Conservation (phyloP, 306 rosid species). For the Ormosia semicastrata region DNA sequence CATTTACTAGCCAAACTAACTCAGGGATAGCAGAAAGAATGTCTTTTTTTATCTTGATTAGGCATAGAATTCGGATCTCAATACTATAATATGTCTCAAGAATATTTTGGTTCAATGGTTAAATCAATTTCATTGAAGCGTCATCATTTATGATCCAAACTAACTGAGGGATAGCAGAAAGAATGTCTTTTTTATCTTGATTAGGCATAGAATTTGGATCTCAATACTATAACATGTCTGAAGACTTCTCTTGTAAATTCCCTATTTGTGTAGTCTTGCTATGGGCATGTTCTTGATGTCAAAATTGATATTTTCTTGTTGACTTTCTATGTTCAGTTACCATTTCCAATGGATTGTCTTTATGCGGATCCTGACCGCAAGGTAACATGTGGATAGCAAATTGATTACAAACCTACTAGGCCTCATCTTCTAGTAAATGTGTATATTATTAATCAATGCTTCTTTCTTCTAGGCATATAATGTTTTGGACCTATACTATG, state of each 20-base stretch:
- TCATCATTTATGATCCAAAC: neutral
- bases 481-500: constrained; percentile 62
- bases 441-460: constrained; percentile 12
- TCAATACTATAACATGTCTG: neutral
- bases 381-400: constrained; percentile 42
- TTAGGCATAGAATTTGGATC: neutral
- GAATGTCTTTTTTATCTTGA: neutral
- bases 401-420: neutral
- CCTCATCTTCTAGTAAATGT: neutral
- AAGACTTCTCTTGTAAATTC: neutral
- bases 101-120: neutral
- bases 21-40: constrained; percentile 11
- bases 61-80: neutral
- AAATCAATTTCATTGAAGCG: neutral
- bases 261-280: neutral
- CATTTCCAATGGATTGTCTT: constrained; percentile 86
- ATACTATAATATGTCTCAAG: neutral
- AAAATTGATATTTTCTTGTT: constrained; percentile 20
- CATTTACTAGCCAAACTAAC: too few species aligned
- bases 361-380: constrained; percentile 86
- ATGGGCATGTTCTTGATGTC: constrained; percentile 11
- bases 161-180: neutral
- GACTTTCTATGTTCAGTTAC: constrained; percentile 55
- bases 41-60: neutral
- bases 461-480: constrained; percentile 60